phyloP scores from a whole-genome alignment of 108 stramenopile species.

The Pinguiococcus pyrenoidosus region DNA sequence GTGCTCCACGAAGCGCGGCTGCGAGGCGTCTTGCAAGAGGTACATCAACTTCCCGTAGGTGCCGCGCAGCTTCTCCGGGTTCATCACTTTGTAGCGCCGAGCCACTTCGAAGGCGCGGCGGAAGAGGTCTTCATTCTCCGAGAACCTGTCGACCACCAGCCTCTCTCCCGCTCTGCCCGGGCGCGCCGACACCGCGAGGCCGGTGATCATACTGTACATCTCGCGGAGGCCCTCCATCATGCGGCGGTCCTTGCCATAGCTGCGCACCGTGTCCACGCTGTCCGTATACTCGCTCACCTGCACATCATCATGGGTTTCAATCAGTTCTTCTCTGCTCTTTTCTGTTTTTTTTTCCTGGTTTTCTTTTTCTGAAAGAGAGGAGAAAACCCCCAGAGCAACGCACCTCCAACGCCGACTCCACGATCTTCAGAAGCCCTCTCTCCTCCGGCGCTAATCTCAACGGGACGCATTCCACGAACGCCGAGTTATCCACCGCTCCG shows the following conservation, averaged over 20 bases:
- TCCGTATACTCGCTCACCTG: conserved; percentile 54
- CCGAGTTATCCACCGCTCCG: not conserved
- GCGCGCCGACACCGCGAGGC: conserved; percentile 14
- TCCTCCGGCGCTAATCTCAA: conserved; percentile 13
- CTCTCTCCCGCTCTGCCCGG: not conserved
- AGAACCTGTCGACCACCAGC: conserved; percentile 14
- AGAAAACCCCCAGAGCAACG: too few species aligned
- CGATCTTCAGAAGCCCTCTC: conserved; percentile 14
- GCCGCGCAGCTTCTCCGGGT: conserved; percentile 56
- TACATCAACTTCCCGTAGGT: conserved; percentile 75
- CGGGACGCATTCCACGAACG: not conserved
- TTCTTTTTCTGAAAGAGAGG: too few species aligned
- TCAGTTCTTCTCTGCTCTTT: too few species aligned
- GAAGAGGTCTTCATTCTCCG: conserved; percentile 41
- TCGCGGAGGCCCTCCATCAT: conserved; percentile 44
- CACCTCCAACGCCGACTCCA: conserved; percentile 19
- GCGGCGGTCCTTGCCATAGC: conserved; percentile 26
- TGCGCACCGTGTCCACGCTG: conserved; percentile 35
- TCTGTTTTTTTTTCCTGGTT: too few species aligned
- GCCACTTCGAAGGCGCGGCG: conserved; percentile 53
- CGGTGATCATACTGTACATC: conserved; percentile 38
- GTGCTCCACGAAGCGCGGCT: conserved; percentile 33
- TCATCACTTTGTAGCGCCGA: conserved; percentile 68
- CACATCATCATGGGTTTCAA: too few species aligned
- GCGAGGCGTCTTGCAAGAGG: conserved; percentile 55